Evolutionary conservation across 768 basidiomycete species (phyloP).

Genomic region (Mycena pura): DNA sequence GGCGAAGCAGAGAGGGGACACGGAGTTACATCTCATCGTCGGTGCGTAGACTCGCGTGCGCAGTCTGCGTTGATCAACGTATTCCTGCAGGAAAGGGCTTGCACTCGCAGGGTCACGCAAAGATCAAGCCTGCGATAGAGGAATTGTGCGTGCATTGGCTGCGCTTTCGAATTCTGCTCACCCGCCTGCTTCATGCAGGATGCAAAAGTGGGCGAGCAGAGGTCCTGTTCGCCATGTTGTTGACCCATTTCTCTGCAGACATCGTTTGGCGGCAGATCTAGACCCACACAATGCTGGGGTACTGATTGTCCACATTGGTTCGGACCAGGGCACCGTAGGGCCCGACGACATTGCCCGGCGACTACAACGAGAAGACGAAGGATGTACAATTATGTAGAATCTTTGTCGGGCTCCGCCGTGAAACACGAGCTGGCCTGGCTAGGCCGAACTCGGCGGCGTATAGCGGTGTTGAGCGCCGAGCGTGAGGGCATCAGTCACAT

Average conservation of each 20-base stretch:
- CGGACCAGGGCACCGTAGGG: conserved; percentile 48
- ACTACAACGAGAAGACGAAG: conserved; percentile 57
- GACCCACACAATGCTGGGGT: conserved; percentile 88
- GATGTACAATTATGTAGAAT: conserved; percentile 74
- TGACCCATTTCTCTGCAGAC: conserved; percentile 47
- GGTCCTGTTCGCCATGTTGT: background rate
- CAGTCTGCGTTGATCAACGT: background rate
- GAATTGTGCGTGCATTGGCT: conserved; percentile 48
- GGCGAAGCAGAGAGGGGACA: conserved; percentile 67
- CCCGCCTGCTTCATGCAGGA: conserved; percentile 29
- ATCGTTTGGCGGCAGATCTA: conserved; percentile 72
- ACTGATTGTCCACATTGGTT: conserved; percentile 71
- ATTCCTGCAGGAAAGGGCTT: conserved; percentile 78
- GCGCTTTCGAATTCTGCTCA: background rate
- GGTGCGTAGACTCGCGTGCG: conserved; percentile 65
- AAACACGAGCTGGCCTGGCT: no score
- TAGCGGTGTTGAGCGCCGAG: no score
- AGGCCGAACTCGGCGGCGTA: no score
- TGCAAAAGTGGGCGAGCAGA: conserved; percentile 66
- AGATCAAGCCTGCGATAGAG: conserved; percentile 92
- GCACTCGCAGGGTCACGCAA: conserved; percentile 80
- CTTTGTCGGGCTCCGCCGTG: no score
- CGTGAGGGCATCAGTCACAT: no score
- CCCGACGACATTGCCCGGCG: conserved; percentile 65
- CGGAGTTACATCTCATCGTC: conserved; percentile 81